A percentile compares a stretch with the other conserved stretches of the same genome.
Conservation (phyloP, 1,284 basidiomycete genomes). For the Kalmanozyma brasiliensis region DNA sequence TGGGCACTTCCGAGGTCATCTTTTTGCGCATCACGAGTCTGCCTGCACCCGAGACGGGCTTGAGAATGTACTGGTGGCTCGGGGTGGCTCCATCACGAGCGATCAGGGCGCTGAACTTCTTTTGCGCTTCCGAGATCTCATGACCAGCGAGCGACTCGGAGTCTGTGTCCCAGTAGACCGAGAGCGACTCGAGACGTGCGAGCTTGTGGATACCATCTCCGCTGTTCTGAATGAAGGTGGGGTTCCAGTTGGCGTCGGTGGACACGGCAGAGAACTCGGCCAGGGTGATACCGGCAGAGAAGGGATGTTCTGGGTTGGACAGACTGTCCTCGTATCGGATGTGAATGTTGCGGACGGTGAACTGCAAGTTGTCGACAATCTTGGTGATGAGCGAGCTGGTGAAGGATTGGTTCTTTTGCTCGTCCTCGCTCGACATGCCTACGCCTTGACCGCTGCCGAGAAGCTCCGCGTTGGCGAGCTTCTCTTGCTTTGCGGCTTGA, state of each 20-base stretch:
- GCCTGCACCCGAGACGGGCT: conserved; percentile 95
- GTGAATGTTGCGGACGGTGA: conserved; percentile 76
- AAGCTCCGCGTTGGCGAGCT: conserved; percentile 87
- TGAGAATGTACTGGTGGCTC: conserved; percentile 90
- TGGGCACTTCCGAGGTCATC: conserved; percentile 77
- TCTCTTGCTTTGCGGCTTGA: conserved; percentile 88
- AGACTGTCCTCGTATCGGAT: conserved; percentile 95
- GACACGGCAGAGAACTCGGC: conserved; percentile 92
- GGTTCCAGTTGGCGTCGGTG: conserved; percentile 88
- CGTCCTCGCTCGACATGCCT: conserved; percentile 71
- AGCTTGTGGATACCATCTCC: conserved; percentile 92
- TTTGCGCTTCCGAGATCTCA: conserved; percentile 75
- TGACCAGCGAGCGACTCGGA: conserved; percentile 80
- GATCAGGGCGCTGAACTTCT: conserved; percentile 80
- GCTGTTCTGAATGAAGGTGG: conserved; percentile 94
- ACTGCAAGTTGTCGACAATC: conserved; percentile 95
- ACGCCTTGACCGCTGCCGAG: conserved; percentile 69
- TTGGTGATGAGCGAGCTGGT: conserved; percentile 87
- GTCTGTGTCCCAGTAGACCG: conserved; percentile 97
- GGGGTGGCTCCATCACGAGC: conserved; percentile 51
- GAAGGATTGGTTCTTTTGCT: conserved; percentile 82
- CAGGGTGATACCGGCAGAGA: conserved; percentile 91
- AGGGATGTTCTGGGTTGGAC: conserved; percentile 95
- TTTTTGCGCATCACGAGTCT: conserved; percentile 80
- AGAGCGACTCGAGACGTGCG: conserved; percentile 85